Evolutionary conservation across 2,329 filamentous ascomycete species (phyloP).

Genomic region (Colletotrichum sp.): DNA sequence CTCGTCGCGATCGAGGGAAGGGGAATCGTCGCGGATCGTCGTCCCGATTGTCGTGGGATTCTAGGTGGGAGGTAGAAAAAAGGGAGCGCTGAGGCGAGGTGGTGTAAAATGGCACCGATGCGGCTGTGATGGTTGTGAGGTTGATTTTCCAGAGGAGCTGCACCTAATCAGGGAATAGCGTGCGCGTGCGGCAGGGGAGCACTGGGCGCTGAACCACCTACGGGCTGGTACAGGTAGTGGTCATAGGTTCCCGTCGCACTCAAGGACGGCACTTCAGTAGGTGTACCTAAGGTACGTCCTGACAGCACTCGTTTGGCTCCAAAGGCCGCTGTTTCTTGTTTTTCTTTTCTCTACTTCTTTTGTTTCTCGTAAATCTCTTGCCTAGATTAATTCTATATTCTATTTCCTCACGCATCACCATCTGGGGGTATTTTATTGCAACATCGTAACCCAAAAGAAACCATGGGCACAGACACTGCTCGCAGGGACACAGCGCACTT

Average conservation of each 20-base stretch:
- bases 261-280: background rate
- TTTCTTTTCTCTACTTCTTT: background rate
- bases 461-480: background rate
- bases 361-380: background rate
- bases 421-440: background rate
- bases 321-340: background rate
- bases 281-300: background rate
- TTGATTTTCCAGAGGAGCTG: constrained; percentile 33
- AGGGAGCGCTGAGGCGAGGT: constrained; percentile 14
- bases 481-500: background rate
- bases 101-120: constrained; percentile 13
- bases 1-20: background rate
- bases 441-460: background rate
- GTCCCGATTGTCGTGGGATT: background rate
- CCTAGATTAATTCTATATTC: background rate
- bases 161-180: constrained; percentile 40
- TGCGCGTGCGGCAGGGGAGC: constrained; percentile 24
- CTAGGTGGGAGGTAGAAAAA: background rate
- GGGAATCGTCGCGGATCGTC: background rate
- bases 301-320: background rate
- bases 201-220: background rate
- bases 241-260: background rate
- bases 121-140: constrained; percentile 22
- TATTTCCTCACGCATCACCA: background rate
- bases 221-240: background rate